Base-by-base conservation (phyloP, 768 basidiomycete genomes). In the Podaxis sp. region DNA sequence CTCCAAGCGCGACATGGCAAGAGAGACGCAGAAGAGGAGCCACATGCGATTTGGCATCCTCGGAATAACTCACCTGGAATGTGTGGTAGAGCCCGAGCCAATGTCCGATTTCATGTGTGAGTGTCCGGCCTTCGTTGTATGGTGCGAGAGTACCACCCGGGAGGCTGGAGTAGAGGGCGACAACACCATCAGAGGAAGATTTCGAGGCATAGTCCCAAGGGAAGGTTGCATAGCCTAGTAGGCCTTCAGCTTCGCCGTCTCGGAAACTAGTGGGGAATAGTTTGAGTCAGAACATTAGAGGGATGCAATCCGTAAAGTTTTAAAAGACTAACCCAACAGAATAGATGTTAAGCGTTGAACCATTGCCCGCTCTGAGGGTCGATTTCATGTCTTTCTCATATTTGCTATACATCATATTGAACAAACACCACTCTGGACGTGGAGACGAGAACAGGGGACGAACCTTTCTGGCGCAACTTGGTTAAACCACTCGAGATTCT, bases 51-150 rank as follows among this genome's bases (percentile, higher is more conserved):
- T 17, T 7, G 7, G n/a, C 24, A 57, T 52, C 15, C 44, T 53
- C 19, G 44, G 44, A 13, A 19, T 33, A 78, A 52, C 75, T 75
- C 38, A 28, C 69, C 70, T 85, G 78, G 78, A 84, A 85, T 28
- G 84, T 84, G 67, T 85, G 84, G 69, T 84, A 86, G 15, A 85
- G 76, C 15, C 84, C 83, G 49, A 75, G 69, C 84, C 84, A 86
- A 70, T 85, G 84, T 3, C 84, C 82, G 46, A 75, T 75, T 70
- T 86, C 85, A 68, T 86, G 85, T 1, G 79, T 81, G 49, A 83
- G 67, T 9, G 83, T 85, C 70, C 80, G 64, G 2, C 79, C 80
- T 48, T 71, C 62, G 69, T 85, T 79, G 72, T 78, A 84, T 64
- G 71, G 68, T 4, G 65, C 54, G 6, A 76, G 70, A 53, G 71